Evolutionary conservation across 805 yeast species (phyloP), one percentile per base, ranked within the genome.

Genomic region (Candida namnaoensis): DNA sequence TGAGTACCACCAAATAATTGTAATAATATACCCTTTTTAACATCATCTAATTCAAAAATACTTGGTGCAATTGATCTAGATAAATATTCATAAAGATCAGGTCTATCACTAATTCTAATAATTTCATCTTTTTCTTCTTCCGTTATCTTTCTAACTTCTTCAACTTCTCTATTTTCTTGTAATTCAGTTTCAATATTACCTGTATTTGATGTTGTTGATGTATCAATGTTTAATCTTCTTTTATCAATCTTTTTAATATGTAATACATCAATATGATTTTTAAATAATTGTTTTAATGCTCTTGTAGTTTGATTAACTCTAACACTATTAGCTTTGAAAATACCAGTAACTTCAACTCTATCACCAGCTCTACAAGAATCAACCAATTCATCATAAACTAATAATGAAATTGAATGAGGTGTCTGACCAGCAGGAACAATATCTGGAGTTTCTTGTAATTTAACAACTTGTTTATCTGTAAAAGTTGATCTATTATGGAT

Each of bases 401-500:
- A 88, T 27, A 93, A 67, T 7, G 95, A 87, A 38, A 93, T 86
- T 12, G 96, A 82, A 62, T 93, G 99, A 2, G 99, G 99, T 3
- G 99, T 93, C 64, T 93, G 99, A 14, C 99, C 99, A 64, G 86
- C 98, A 5, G 99, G 99, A 13, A 91, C 95, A 47, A 79, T 72
- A 61, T 93, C 99, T 1, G 96, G 96, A 0, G 96, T 88, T 62
- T 93, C 99, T 64, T 93, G 99, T 35, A 93, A 67, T 54, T 87
- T 86, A 50, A 93, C 79, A 27, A 93, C 91, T 64, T 93, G 99
- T 57, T 91, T 93, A 62, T 93, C 97, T 25, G 95, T 93, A 63
- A 91, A 93, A 1, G 87, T 75, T 33, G 95, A 85, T 51, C 99
- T 75, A 61, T 93, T 93, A 64, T 93, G 99, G 15, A 93, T 74